Base-by-base conservation (phyloP, 306 rosid species). In the Medicago arabica region DNA sequence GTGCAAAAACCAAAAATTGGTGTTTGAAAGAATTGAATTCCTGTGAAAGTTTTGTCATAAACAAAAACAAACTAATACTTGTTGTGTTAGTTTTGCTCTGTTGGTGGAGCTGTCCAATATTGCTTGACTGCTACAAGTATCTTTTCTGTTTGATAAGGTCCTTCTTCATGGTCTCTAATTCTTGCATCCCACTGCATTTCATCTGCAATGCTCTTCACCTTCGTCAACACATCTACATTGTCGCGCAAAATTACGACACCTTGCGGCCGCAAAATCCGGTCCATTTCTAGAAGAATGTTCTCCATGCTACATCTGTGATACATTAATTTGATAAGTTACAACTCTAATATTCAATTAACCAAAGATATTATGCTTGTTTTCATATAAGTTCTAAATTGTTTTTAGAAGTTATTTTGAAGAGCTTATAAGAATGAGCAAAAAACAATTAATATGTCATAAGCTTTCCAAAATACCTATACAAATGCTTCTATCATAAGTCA, bases 281-380 rank as follows among this genome's bases (percentile, higher is more conserved):
- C 99, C 96, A 95, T 95, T 75, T 95, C 99, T 17, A 95, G 36
- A 49, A 95, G 82, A 75, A 92, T 92, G 67, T 85, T 87, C 84
- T 83, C 92, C 83, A 84, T 76, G 13, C 86, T 79, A 67, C 99
- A 95, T 76, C 98, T 94, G 94, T 79, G 62, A 10, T 55, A 76
- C 54, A 80, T 63, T 17, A 13, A 28, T 47, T 66, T 54, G 13
- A 62, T 69, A 5, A 14, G 13, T 69, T 31, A 31, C 36, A 31
- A 31, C 6, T 31, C 36, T 28, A 28, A 28, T 3, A 3, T 28
- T 28, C 31, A 28, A 28, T 28, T 3, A 28, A 28, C 31, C 46
- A 41, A 47, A 47, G 54, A 47, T n/a, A 41, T 41, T 7, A 47
- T 47, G 18, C 4, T 14, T 5, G 6, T 14, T 47, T 5, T 5